phyloP scores from a whole-genome alignment of 1,139 yeast species.

The Yamadazyma kanchanaburiensis region DNA sequence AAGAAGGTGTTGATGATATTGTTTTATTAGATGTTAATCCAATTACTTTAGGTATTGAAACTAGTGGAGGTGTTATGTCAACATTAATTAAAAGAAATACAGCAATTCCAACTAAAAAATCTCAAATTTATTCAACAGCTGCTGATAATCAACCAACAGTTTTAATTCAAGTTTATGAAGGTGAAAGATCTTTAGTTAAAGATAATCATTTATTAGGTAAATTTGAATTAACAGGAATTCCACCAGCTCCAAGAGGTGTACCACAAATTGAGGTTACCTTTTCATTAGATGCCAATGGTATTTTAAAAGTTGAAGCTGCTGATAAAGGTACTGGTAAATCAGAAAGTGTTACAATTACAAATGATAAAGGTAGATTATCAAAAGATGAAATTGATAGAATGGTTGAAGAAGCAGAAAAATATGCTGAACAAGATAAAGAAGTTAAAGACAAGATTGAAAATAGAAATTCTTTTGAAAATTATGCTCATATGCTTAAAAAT shows the following conservation, averaged over 20 bases:
- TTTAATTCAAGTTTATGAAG: conserved; percentile 46
- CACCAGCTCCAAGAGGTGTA: conserved; percentile 50
- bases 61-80: conserved; percentile 50
- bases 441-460: conserved; percentile 76
- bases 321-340: conserved; percentile 64
- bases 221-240: conserved; percentile 46
- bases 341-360: conserved; percentile 89
- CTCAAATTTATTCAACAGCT: conserved; percentile 46
- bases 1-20: conserved; percentile 48
- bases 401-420: conserved; percentile 93
- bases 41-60: conserved; percentile 48
- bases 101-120: conserved; percentile 47
- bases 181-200: conserved; percentile 47
- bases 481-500: conserved; percentile 41
- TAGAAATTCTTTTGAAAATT: conserved; percentile 48
- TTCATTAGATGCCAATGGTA: conserved; percentile 48
- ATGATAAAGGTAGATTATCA: conserved; percentile 95
- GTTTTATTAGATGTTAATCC: conserved; percentile 49
- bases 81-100: conserved; percentile 47
- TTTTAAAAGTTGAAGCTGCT: conserved; percentile 44
- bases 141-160: conserved; percentile 49
- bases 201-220: conserved; percentile 45
- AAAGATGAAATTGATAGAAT: conserved; percentile 90
- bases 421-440: conserved; percentile 82
- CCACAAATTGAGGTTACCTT: conserved; percentile 49